Evolutionary conservation across 768 basidiomycete genomes (phyloP), one percentile per base, ranked within the genome.

Genomic region (Kwoniella europaea): DNA sequence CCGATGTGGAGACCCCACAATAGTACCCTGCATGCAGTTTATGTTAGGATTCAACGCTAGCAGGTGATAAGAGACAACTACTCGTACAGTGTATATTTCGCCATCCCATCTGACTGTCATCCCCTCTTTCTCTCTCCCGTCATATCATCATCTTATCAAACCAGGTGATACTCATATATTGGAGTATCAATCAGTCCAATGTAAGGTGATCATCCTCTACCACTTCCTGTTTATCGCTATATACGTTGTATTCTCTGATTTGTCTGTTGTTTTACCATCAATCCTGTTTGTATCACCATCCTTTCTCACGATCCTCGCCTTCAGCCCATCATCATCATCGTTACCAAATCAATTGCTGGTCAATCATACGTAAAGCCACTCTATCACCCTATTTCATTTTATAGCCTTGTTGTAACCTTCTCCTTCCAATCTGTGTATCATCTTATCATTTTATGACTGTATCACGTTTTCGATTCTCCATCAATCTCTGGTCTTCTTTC

Each of bases 221-320:
- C 46, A 13, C 12, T 50, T 50, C 13, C 46, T 50, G 2, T 18
- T 18, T 10, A 50, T 13, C 46, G 12, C 46, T 35, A 50, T 50
- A 13, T 13, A 57, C 56, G 29, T 57, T 57, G 56, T 57, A 57
- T 24, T 35, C 56, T 13, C 56, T 57, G 18, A 50, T 50, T 18
- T 10, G 18, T 50, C 46, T 50, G 35, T 35, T 50, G 46, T 50
- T 50, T 13, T 50, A 50, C 18, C 20, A 15, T 57, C 20, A 22
- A 15, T 22, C 56, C 56, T 57, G 56, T 60, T 20, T 67, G 55
- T 53, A 67, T 59, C 57, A 43, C 24, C 55, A 67, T n/a, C 56
- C 4, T 50, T 50, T 50, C 46, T 50, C 46, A 50, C 46, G 46
- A 18, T 50, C 46, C 12, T 50, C 46, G 46, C 12, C 18, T 50